Evolutionary conservation across 345 rosid species (phyloP).

Genomic region (Chamaenerion angustifolium): DNA sequence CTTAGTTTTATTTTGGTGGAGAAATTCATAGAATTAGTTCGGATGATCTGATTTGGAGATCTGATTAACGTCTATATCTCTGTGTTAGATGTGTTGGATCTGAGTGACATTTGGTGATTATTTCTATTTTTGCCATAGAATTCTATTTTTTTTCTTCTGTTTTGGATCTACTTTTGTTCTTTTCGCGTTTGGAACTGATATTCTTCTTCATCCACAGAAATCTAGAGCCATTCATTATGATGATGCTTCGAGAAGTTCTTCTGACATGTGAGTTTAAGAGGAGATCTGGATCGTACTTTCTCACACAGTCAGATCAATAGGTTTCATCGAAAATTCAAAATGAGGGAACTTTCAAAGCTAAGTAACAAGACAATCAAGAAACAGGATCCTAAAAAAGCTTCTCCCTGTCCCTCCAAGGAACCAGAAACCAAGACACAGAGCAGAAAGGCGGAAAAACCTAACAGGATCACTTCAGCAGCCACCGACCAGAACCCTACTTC

Average conservation of each 20-base stretch:
- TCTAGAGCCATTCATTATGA: slow-evolving; percentile 12
- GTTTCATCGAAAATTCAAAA: slow-evolving; percentile 49
- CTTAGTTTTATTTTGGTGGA: no score
- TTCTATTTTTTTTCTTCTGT: no score
- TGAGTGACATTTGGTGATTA: no score
- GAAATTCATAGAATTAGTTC: no score
- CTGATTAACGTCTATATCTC: no score
- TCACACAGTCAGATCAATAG: slow-evolving; percentile 38
- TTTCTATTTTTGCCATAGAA: no score
- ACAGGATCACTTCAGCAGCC: slow-evolving; percentile 21
- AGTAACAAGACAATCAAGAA: slow-evolving; percentile 44
- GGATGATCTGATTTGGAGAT: no score
- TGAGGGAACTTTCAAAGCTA: slow-evolving; percentile 35
- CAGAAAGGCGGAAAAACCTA: slow-evolving; percentile 59
- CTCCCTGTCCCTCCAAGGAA: slow-evolving; percentile 21
- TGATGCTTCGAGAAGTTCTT: slow-evolving; percentile 48
- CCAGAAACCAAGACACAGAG: slow-evolving; percentile 40
- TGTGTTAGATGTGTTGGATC: no score
- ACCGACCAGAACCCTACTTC: slow-evolving; percentile 32
- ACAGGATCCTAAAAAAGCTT: slow-evolving; percentile 39
- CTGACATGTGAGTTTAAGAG: slow-evolving; percentile 38
- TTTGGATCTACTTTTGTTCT: slow-evolving; percentile 15
- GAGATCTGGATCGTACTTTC: slow-evolving; percentile 31
- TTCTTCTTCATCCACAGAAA: no score
- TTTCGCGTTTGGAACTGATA: slow-evolving; percentile 23